A percentile compares a stretch with the other conserved stretches of the same genome.
Evolutionary conservation across 257 asterid species (phyloP).

Genomic region (Primulina tabacum): DNA sequence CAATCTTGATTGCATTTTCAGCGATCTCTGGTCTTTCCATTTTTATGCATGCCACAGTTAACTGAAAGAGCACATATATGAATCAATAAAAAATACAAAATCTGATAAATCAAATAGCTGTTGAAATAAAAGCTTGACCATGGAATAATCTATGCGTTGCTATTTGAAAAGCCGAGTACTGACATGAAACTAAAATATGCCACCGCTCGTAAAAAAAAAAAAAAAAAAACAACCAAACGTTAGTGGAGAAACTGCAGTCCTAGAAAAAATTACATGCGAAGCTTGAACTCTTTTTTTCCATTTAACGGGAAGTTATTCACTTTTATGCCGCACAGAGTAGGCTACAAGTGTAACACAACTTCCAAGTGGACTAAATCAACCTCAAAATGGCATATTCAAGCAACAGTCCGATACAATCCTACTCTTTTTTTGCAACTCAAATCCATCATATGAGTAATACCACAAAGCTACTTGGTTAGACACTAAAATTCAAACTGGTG

Average conservation of each 20-base stretch:
- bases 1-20: slow-evolving; percentile 59
- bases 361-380: background rate
- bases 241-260: background rate
- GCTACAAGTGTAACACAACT: background rate
- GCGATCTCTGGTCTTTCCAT: slow-evolving; percentile 74
- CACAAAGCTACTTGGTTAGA: background rate
- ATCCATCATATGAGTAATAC: background rate
- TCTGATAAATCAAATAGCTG: background rate
- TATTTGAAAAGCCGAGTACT: background rate
- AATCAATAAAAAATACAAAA: background rate
- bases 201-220: background rate
- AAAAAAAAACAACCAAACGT: background rate
- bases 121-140: background rate
- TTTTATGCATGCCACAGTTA: slow-evolving; percentile 78
- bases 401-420: background rate
- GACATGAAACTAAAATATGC: background rate
- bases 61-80: slow-evolving; percentile 34
- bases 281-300: background rate
- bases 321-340: too few relatives aligned
- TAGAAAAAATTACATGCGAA: background rate
- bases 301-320: too few relatives aligned
- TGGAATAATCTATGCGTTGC: background rate
- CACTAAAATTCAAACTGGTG: background rate
- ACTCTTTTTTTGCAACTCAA: background rate
- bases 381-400: background rate